A percentile compares a stretch with the other conserved stretches of the same genome.
Evolutionary conservation across 306 rosid genomes (phyloP).

Genomic region (Delonix regia): DNA sequence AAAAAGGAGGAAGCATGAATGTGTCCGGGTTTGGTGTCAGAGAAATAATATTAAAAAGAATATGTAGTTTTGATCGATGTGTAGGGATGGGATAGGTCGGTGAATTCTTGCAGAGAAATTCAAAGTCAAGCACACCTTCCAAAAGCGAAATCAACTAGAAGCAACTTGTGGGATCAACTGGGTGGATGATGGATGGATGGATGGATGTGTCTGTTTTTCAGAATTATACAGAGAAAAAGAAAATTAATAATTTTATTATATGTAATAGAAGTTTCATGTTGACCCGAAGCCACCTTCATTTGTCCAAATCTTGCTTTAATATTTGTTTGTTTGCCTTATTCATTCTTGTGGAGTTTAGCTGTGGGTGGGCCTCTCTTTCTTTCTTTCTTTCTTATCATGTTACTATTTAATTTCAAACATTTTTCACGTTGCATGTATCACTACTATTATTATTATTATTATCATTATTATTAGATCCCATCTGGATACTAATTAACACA

Average conservation of each 20-base stretch:
- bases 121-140: slow-evolving; percentile 66
- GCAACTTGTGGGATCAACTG: neutral
- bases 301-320: slow-evolving; percentile 12
- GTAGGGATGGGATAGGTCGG: slow-evolving; percentile 42
- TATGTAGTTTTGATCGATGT: neutral
- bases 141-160: slow-evolving; percentile 23
- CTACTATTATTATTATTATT: neutral
- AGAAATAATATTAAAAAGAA: neutral
- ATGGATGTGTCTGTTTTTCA: neutral
- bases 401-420: slow-evolving; percentile 40
- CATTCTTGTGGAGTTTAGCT: neutral
- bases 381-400: slow-evolving; percentile 18
- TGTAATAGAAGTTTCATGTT: slow-evolving; percentile 42
- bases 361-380: slow-evolving; percentile 16
- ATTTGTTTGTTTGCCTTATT: neutral
- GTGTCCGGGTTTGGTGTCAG: slow-evolving; percentile 14
- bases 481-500: no score
- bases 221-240: no score
- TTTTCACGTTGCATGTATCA: slow-evolving; percentile 56
- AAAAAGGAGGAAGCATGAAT: neutral
- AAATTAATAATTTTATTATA: neutral
- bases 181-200: no score
- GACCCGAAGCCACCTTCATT: slow-evolving; percentile 52
- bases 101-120: slow-evolving; percentile 33
- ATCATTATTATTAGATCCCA: neutral